Conservation (phyloP, 2,329 filamentous ascomycete species). For the Macrophomina tecta region DNA sequence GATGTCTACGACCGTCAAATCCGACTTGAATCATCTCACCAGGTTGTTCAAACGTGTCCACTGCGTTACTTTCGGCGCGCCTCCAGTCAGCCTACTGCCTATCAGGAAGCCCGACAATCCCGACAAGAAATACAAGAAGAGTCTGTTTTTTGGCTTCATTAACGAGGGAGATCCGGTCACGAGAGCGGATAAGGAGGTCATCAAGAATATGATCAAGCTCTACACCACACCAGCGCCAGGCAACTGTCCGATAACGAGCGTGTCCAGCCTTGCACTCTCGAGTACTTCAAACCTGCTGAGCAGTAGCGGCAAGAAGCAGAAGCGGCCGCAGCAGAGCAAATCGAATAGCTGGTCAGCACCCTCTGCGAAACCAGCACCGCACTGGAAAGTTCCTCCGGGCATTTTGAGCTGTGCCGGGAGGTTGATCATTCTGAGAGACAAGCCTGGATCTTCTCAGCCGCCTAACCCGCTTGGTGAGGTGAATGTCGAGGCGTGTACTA, state of each 20-base stretch:
- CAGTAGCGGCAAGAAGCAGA: conserved; percentile 14
- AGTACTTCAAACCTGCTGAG: conserved; percentile 5
- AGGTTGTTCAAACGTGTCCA: conserved; percentile 78
- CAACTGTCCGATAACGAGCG: conserved; percentile 15
- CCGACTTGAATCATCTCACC: conserved; percentile 73
- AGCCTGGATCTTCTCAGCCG: conserved; percentile 18
- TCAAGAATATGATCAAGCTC: conserved; percentile 74
- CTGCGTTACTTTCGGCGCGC: conserved; percentile 85
- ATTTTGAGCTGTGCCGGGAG: conserved; percentile 74
- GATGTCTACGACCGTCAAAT: conserved; percentile 66
- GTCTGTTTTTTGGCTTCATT: conserved; percentile 77
- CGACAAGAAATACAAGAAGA: conserved; percentile 58
- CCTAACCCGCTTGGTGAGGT: conserved; percentile 1
- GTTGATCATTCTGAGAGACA: conserved; percentile 66
- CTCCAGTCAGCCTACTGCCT: conserved; percentile 75
- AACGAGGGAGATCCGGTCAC: conserved; percentile 87
- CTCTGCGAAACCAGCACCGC: not conserved
- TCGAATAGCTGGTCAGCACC: conserved; percentile 31
- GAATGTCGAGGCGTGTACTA: conserved; percentile 69
- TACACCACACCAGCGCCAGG: conserved; percentile 66
- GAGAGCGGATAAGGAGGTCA: conserved; percentile 76
- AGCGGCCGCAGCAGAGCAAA: conserved; percentile 28
- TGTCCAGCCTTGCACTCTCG: conserved; percentile 3
- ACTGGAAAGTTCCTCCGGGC: conserved; percentile 71
- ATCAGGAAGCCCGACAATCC: conserved; percentile 61